Conservation (phyloP, 129 eudicot species). For the Cynara cardunculus region DNA sequence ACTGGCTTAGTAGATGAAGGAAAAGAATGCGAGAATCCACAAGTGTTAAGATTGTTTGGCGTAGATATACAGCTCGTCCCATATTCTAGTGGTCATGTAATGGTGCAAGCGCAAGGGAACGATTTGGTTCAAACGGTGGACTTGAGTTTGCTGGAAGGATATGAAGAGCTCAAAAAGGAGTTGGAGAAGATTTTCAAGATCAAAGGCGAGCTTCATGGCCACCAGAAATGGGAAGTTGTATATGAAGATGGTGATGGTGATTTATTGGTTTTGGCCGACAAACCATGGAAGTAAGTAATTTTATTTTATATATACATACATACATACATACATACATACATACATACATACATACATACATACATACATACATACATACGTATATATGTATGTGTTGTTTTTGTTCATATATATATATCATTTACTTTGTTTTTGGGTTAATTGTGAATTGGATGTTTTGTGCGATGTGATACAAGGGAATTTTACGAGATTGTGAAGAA, state of each 20-base stretch:
- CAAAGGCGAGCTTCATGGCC: constrained; percentile 52
- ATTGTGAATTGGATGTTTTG: not conserved
- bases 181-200: constrained; percentile 64
- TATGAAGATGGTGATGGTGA: constrained; percentile 72
- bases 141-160: constrained; percentile 41
- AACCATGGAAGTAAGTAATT: constrained; percentile 66
- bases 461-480: constrained; percentile 40
- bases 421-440: not conserved
- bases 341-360: too few species aligned
- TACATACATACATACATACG: too few species aligned
- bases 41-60: not conserved
- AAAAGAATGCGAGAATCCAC: not conserved
- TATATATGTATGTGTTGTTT: too few species aligned
- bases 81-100: constrained; percentile 26
- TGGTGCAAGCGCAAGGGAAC: constrained; percentile 78
- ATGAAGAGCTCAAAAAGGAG: constrained; percentile 45
- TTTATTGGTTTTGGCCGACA: constrained; percentile 71
- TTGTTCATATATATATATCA: too few species aligned
- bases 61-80: not conserved
- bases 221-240: constrained; percentile 61
- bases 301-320: too few species aligned
- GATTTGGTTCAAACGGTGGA: constrained; percentile 63
- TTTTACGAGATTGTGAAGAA: constrained; percentile 52
- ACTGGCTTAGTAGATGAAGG: not conserved
- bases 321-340: too few species aligned